Evolutionary conservation across 73 alveolate species (phyloP).

Genomic region (Symbiodinium natans): DNA sequence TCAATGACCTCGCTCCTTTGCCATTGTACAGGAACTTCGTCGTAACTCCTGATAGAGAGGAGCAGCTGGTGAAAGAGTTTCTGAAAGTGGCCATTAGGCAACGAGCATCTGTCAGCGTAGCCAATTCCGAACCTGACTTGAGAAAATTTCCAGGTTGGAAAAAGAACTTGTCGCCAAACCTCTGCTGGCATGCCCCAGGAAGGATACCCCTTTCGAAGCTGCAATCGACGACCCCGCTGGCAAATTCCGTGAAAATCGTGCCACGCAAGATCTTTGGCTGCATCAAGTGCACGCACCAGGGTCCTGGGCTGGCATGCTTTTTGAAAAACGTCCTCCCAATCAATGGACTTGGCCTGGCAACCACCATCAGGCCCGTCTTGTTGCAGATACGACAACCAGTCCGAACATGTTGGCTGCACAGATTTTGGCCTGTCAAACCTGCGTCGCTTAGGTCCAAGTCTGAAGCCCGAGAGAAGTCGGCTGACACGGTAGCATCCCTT

Average conservation of each 20-base stretch:
- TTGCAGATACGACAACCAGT: not conserved
- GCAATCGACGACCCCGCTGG: not conserved
- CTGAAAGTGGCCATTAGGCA: too few species aligned
- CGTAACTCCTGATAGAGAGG: not conserved
- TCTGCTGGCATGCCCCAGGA: constrained; percentile 1
- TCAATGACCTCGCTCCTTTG: not conserved
- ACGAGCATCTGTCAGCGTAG: too few species aligned
- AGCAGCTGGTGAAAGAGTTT: not conserved
- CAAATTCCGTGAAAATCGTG: not conserved
- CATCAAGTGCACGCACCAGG: too few species aligned
- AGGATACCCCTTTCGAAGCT: not conserved
- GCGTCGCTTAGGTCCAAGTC: not conserved
- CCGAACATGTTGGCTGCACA: not conserved
- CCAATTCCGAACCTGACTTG: not conserved
- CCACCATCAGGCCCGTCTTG: not conserved
- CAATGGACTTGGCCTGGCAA: not conserved
- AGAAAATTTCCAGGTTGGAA: not conserved
- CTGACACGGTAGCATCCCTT: not conserved
- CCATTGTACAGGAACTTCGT: not conserved
- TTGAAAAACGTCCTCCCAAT: not conserved
- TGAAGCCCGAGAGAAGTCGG: not conserved
- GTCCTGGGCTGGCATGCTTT: not conserved
- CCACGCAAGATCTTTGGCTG: not conserved
- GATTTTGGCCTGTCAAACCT: not conserved
- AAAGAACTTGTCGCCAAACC: constrained; percentile 16